A percentile compares a stretch with the other conserved stretches of the same genome.
Conservation (phyloP, 768 basidiomycete species). For the Candolleomyces efflorescens region DNA sequence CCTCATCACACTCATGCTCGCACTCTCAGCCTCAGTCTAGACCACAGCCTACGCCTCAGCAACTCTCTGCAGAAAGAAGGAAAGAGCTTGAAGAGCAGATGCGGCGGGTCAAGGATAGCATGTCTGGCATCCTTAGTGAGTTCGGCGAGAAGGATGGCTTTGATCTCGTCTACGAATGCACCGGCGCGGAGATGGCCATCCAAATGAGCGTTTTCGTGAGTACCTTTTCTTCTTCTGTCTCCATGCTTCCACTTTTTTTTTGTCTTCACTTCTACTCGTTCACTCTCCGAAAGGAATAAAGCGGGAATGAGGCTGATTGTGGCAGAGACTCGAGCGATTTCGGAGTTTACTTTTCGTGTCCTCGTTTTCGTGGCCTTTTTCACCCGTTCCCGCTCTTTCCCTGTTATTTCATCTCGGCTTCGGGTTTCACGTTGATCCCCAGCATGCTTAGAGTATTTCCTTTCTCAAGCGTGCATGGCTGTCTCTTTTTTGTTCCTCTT, state of each 20-base stretch:
- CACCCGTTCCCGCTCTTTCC: neutral
- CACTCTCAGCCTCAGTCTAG: neutral
- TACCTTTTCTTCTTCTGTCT: conserved; percentile 14
- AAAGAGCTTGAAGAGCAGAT: conserved; percentile 56
- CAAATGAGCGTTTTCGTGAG: conserved; percentile 89
- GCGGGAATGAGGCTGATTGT: conserved; percentile 3
- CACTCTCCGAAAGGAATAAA: neutral
- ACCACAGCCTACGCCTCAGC: conserved; percentile 5
- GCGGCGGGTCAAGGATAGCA: conserved; percentile 55
- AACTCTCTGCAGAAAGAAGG: conserved; percentile 33
- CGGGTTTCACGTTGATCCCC: neutral
- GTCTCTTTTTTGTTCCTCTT: neutral
- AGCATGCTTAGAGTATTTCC: neutral
- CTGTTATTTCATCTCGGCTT: neutral
- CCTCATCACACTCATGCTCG: conserved; percentile 7
- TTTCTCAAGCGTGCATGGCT: too few relatives aligned
- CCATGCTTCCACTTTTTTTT: conserved; percentile 8
- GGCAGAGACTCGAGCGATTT: neutral
- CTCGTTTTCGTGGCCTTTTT: conserved; percentile 3
- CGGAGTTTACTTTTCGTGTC: neutral
- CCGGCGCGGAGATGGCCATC: conserved; percentile 88
- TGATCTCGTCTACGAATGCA: conserved; percentile 93
- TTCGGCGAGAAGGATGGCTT: conserved; percentile 74
- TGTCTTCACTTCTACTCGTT: neutral
- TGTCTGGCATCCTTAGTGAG: conserved; percentile 43